A percentile compares a stretch with the other conserved stretches of the same genome.
Evolutionary conservation across 2,329 filamentous ascomycete genomes (phyloP).

Genomic region (Claviceps monticola): DNA sequence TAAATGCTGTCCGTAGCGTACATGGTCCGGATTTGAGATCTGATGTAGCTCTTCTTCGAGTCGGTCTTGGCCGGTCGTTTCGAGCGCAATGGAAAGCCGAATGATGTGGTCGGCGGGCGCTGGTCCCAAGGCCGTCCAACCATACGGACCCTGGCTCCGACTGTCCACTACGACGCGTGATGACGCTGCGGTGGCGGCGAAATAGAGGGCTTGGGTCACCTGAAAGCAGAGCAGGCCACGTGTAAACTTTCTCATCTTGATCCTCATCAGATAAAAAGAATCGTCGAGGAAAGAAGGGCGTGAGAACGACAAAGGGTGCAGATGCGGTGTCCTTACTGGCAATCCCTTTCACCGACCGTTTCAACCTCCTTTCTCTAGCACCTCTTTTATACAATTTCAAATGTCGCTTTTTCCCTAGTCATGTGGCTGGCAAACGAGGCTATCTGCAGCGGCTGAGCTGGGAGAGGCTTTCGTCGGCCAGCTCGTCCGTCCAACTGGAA

Average conservation of each 20-base stretch:
- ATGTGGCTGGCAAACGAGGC: too few species aligned
- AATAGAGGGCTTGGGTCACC: neutral
- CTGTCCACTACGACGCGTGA: slow-evolving; percentile 9
- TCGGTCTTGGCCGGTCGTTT: slow-evolving; percentile 10
- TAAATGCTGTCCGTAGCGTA: slow-evolving; percentile 35
- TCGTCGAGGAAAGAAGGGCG: too few species aligned
- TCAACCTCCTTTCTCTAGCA: too few species aligned
- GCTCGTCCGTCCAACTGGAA: too few species aligned
- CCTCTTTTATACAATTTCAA: too few species aligned
- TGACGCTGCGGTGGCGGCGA: neutral
- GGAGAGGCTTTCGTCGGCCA: too few species aligned
- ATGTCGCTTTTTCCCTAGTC: too few species aligned
- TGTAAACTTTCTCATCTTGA: neutral
- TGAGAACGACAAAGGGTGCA: too few species aligned
- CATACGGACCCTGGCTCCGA: slow-evolving; percentile 9
- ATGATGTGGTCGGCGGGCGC: slow-evolving; percentile 10
- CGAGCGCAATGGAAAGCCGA: slow-evolving; percentile 18
- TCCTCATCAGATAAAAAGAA: neutral
- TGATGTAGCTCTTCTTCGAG: slow-evolving; percentile 31
- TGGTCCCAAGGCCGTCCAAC: slow-evolving; percentile 12
- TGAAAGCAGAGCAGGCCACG: neutral
- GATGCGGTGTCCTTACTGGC: too few species aligned
- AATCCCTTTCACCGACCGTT: too few species aligned
- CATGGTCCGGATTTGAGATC: slow-evolving; percentile 33
- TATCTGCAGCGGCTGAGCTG: too few species aligned